phyloP scores from a whole-genome alignment of 805 yeast species.

The Saturnispora zaruensis region DNA sequence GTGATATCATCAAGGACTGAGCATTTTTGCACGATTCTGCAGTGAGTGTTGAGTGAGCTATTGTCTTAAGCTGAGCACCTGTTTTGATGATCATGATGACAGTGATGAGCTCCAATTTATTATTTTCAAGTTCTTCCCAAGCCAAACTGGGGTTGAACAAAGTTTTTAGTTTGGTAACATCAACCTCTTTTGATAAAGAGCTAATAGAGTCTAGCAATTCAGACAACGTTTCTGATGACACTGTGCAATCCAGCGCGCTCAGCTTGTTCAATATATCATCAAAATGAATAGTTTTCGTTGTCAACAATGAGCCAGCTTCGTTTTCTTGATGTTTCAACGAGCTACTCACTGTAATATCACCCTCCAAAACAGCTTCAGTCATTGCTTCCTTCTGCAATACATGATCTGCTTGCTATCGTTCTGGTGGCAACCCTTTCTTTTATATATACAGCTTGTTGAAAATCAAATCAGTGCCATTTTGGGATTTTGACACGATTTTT shows the following conservation, averaged over 20 bases:
- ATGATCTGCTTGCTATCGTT: neutral
- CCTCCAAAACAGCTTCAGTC: neutral
- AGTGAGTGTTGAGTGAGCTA: slow-evolving; percentile 11
- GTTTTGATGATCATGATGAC: slow-evolving; percentile 20
- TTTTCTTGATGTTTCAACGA: neutral
- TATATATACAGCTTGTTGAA: slow-evolving; percentile 2
- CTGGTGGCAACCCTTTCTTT: neutral
- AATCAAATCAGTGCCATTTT: neutral
- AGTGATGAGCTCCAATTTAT: slow-evolving; percentile 22
- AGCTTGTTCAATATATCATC: neutral
- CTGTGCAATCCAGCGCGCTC: neutral
- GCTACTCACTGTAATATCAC: neutral
- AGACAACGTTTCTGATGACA: neutral
- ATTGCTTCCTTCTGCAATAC: neutral
- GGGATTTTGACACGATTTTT: neutral
- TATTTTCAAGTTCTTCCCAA: slow-evolving; percentile 10
- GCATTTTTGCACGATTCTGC: slow-evolving; percentile 14
- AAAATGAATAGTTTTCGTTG: neutral
- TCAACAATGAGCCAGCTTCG: neutral
- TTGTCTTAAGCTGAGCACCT: slow-evolving; percentile 11
- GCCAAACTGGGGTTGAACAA: neutral
- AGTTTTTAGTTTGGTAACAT: neutral
- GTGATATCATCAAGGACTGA: slow-evolving; percentile 12
- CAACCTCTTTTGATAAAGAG: neutral
- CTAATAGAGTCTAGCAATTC: neutral